Percentiles rank a stretch among this genome's conserved stretches.
Evolutionary conservation across 495 filamentous ascomycete genomes (phyloP).

Genomic region (Neurospora sp.): DNA sequence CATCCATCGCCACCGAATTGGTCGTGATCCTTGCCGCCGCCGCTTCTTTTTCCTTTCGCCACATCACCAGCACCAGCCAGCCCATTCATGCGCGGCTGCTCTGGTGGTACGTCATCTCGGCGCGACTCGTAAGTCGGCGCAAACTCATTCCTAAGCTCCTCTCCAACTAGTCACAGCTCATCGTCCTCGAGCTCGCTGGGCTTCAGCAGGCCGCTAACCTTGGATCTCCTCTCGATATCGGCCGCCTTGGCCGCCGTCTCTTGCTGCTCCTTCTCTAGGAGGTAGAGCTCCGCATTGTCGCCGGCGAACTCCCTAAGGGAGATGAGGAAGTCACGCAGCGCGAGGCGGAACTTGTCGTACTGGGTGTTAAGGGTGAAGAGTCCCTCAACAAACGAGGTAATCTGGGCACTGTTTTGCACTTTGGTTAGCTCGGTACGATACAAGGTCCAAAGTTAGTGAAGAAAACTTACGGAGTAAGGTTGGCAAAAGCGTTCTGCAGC

Average conservation of each 20-base stretch:
- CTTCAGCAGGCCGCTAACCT: constrained; percentile 85
- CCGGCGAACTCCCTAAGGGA: constrained; percentile 93
- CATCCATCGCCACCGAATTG: constrained; percentile 31
- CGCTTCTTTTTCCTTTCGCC: neutral
- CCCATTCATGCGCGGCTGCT: neutral
- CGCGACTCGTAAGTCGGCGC: constrained; percentile 18
- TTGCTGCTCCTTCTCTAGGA: constrained; percentile 83
- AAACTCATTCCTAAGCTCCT: constrained; percentile 55
- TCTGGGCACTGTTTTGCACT: constrained; percentile 54
- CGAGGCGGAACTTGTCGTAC: constrained; percentile 81
- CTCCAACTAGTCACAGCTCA: constrained; percentile 69
- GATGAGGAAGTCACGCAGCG: constrained; percentile 93
- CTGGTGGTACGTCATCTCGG: constrained; percentile 4
- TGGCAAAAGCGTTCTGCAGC: constrained; percentile 86
- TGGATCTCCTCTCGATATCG: constrained; percentile 79
- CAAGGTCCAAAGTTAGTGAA: neutral
- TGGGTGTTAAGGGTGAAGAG: constrained; percentile 75
- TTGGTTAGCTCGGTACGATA: constrained; percentile 25
- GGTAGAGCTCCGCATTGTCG: constrained; percentile 86
- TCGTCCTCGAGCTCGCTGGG: constrained; percentile 92
- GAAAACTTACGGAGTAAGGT: constrained; percentile 77
- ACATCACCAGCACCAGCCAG: neutral
- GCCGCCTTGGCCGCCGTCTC: constrained; percentile 66
- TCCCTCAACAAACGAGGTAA: constrained; percentile 75
- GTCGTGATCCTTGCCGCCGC: constrained; percentile 8